Evolutionary conservation across 768 basidiomycete genomes (phyloP), one percentile per base, ranked within the genome.

Genomic region (Tephrocybe sp.): DNA sequence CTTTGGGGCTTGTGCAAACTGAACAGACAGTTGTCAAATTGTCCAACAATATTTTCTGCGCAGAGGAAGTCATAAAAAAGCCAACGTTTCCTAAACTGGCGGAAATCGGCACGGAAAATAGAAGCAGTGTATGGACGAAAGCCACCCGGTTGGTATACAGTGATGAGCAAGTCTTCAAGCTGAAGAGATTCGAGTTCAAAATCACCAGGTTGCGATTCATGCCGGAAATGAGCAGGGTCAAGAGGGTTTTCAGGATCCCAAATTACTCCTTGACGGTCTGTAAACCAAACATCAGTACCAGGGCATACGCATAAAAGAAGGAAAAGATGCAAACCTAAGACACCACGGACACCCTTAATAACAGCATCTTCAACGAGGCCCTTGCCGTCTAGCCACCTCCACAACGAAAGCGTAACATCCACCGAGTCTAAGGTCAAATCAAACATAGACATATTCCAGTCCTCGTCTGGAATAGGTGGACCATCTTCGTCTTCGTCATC

Each of bases 1-100:
- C 92, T 96, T 71, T 98, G 96, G 5, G 96, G 96, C 62, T 85
- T 89, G 62, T 98, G 97, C 56, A 99, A 65, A 64, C 95, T 98
- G 72, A 97, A 97, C 16, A 99, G 65, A 61, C 97, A 99, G 63
- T 98, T 98, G 65, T 99, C 97, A 56, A 93, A 91, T 66, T 99
- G 97, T 4, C 97, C 97, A 8, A 97, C 96, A 36, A 98, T 88
- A 56, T 89, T 91, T 63, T 98, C 95, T 0, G 97, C 95, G n/a
- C 78, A 79, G 53, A 98, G 70, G 56, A 98, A 85, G 68, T 99
- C 97, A 66, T 95, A 95, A 67, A 97, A 97, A 33, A 96, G 60
- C 93, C 93, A 98, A 61, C 89, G 85, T 67, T 97, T 98, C 49
- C 97, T 77, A 57, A 98, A 82, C 23, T 75, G 78, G 11, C 80